Base-by-base conservation (phyloP, 2,329 filamentous ascomycete species). In the Onygenales sp. region DNA sequence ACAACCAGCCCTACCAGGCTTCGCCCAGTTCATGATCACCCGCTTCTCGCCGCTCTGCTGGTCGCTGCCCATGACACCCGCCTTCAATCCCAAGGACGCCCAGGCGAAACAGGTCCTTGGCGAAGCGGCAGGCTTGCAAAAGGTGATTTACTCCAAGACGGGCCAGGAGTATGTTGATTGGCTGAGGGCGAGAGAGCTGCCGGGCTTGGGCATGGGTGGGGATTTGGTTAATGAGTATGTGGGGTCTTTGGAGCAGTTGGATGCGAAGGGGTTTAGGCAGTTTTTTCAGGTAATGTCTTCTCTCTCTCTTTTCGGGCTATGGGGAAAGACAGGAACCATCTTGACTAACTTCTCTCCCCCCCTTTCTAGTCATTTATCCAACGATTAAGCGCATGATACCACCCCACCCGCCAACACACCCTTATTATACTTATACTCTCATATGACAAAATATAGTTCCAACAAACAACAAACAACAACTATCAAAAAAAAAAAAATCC, bases 31-130 rank as follows among this genome's bases (percentile, higher is more conserved):
- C 71, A 86, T 95, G 71, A 87, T 97, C 55, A 83, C 87, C 43
- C 82, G 87, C 21, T 95, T 98, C 73, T 92, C 95, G 55, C 81
- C 87, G 0, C 79, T 94, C 7, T 91, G 87, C 68, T 98, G 93
- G 93, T 86, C 88, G 42, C 84, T 97, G 6, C 82, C 95, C 38
- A 83, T 82, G 41, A 86, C 91, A 44, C 78, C 86, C 5, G 79
- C 79, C 17, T 96, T 97, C 77, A 86, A 86, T 59, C 83, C 89
- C 1, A 84, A 84, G 58, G 93, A 98, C 67, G 90, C 91, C 1
- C 90, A 95, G 72, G 87, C 87, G 36, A 87, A 87, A 67, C 86
- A 91, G 69, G 87, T 96, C 1, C 79, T 98, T 41, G 84, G 83
- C 53, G 93, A 98, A 73, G 89, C 95, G 57, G 90, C 90, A 2